Conservation (phyloP, 2,329 filamentous ascomycete species). For the Microdochium trichocladiopsis region DNA sequence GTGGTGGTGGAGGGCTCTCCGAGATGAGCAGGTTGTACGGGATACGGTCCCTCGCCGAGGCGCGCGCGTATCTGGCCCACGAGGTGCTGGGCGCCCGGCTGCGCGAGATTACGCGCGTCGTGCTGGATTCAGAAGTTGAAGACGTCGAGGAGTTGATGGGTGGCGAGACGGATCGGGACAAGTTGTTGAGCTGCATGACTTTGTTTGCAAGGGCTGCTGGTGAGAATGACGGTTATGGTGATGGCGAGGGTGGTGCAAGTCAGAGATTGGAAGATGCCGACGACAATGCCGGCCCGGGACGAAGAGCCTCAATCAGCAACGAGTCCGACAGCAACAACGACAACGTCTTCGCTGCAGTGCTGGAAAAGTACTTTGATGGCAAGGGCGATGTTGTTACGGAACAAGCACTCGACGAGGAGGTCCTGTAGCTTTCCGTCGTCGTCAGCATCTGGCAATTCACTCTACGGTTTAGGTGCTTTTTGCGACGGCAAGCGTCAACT, state of each 20-base stretch:
- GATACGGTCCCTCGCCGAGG: not conserved
- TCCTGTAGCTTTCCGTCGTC: no score
- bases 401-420: no score
- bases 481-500: no score
- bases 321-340: not conserved
- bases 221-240: not conserved
- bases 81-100: not conserved
- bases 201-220: slow-evolving; percentile 1
- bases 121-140: not conserved
- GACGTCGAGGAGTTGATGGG: not conserved
- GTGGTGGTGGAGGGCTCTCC: not conserved
- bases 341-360: not conserved
- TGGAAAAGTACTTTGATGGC: no score
- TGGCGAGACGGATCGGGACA: not conserved
- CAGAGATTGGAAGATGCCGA: no score
- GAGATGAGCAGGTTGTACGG: not conserved
- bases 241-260: slow-evolving; percentile 3
- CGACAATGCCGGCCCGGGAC: no score
- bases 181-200: slow-evolving; percentile 1
- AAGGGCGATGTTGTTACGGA: no score
- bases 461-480: no score
- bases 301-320: no score
- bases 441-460: no score
- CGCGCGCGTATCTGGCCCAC: slow-evolving; percentile 1
- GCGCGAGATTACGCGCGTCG: not conserved